Evolutionary conservation across 75 land plant genomes (phyloP), one percentile per base, ranked within the genome.

Genomic region (Larix kaempferi): DNA sequence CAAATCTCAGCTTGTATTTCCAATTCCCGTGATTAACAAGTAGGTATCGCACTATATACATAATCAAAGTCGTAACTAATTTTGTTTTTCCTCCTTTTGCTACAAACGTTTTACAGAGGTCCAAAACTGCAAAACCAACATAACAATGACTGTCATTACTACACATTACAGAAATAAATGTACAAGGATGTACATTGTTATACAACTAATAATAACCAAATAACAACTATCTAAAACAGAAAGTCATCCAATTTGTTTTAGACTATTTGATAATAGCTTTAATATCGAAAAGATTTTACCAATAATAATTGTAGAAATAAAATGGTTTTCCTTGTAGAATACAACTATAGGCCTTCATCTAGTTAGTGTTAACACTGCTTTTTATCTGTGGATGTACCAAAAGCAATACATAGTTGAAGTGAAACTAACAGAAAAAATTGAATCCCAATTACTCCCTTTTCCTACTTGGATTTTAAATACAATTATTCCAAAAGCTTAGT

Each of bases 1-100:
- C 85, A 84, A 86, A 74, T 78, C 81, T 88, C 64, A 79, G 78
- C 65, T 88, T 91, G 84, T 89, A 97, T 60, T 91, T 97, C 99
- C 98, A 97, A 49, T 82, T 83, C 73, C 86, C 86, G 82, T 97
- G 93, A 79, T 91, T 94, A 60, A 97, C 89, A 54, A 94, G 83
- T 52, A 94, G 73, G 83, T 85, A 91, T 65, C 91, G 92, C 5
- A 94, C 82, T 19, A 78, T 76, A 74, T 88, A 88, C 37, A 88
- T 79, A 65, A 91, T 81, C 64, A 94, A 82, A 6, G 92, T 72
- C 15, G 80, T 67, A 37, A 94, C 80, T 71, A 49, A 35, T 56
- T 89, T 88, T 74, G 83, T 39, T 41, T 89, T 87, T 12, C 84
- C 62, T 60, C 98, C 99, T 39, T 83, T 86, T 77, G 84, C 85